These are phyloP conservation scores for Fraxinus greggii DNA, from an alignment of 305 asterid species.

Conservation along the genomic window DNA sequence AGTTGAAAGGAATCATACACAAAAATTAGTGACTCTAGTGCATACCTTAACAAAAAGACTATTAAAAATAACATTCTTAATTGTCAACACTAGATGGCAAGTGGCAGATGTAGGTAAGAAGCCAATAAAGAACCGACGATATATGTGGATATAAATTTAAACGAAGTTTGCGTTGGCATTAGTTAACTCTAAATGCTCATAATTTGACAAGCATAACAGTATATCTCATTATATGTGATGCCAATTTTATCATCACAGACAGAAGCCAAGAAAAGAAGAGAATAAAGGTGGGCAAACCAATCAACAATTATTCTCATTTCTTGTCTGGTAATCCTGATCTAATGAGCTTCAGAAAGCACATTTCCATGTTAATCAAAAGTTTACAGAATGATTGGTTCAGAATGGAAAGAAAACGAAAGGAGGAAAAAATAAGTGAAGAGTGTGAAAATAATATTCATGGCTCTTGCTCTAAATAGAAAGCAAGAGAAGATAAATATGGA, in stretches of 20 bases:
- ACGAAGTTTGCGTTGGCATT: neutral
- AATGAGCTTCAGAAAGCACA: neutral
- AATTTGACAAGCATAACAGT: constrained; percentile 11
- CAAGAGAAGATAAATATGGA: constrained; percentile 1
- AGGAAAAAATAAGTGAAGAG: neutral
- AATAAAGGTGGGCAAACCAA: constrained; percentile 1
- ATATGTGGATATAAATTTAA: constrained; percentile 9
- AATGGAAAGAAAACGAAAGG: neutral
- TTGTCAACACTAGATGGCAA: constrained; percentile 13
- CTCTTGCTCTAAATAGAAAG: constrained; percentile 1
- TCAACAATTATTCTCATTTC: constrained; percentile 1
- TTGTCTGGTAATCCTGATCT: constrained; percentile 12
- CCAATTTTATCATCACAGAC: constrained; percentile 8
- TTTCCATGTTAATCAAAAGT: constrained; percentile 1
- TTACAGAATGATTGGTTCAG: constrained; percentile 2
- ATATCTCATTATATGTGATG: constrained; percentile 6
- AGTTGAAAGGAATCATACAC: constrained; percentile 29
- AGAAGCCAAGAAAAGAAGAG: neutral
- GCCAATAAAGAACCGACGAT: constrained; percentile 1
- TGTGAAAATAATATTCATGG: neutral
- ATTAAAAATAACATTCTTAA: constrained; percentile 16
- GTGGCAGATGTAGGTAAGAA: constrained; percentile 12
- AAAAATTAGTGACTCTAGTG: constrained; percentile 23
- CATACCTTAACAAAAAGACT: constrained; percentile 20
- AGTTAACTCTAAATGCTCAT: neutral